Evolutionary conservation across 768 basidiomycete species (phyloP).

Genomic region (Amanita jacksonii): DNA sequence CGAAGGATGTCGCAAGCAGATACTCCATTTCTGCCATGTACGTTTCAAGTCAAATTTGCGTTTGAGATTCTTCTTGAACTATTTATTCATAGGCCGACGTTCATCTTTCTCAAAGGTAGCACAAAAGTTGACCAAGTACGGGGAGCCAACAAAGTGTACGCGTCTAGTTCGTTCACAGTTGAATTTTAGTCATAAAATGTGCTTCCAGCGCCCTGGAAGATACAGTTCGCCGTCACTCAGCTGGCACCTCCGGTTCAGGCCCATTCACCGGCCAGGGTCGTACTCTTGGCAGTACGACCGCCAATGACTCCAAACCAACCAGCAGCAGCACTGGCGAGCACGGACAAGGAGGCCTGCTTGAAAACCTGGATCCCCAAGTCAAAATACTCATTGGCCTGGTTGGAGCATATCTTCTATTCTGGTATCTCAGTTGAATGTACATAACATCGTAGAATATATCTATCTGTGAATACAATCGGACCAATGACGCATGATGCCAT

Average conservation of each 20-base stretch:
- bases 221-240: constrained; percentile 45
- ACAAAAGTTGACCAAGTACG: constrained; percentile 61
- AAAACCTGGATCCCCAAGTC: constrained; percentile 54
- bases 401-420: constrained; percentile 54
- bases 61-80: background rate
- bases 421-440: constrained; percentile 30
- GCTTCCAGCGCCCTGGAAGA: constrained; percentile 47
- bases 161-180: constrained; percentile 4
- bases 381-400: constrained; percentile 55
- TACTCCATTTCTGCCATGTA: constrained; percentile 72
- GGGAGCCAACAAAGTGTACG: constrained; percentile 62
- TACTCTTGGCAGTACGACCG: constrained; percentile 49
- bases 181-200: constrained; percentile 1
- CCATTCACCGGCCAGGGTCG: constrained; percentile 68
- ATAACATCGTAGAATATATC: background rate
- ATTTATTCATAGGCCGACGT: constrained; percentile 59
- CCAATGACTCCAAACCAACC: constrained; percentile 20
- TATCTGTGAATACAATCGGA: no score
- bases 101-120: constrained; percentile 63
- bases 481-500: no score
- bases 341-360: background rate
- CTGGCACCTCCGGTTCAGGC: constrained; percentile 22
- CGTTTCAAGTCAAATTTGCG: constrained; percentile 13
- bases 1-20: constrained; percentile 51
- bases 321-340: no score